Conservation (phyloP, 1,284 basidiomycete species). For the Pyrrhoderma lamaoense region DNA sequence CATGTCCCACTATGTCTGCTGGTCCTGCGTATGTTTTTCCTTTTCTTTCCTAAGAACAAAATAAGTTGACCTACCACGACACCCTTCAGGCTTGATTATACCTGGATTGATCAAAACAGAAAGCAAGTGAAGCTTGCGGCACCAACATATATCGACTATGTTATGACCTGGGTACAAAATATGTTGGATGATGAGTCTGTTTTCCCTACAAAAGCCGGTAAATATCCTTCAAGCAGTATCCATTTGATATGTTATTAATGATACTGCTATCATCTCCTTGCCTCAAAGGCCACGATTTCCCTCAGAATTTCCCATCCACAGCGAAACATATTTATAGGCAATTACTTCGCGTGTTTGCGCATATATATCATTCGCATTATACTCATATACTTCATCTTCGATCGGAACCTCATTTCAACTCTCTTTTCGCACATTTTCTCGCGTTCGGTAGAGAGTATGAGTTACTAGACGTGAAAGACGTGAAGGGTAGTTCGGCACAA, state of each 20-base stretch:
- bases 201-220: constrained; percentile 94
- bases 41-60: constrained; percentile 1
- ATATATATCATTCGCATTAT: constrained; percentile 97
- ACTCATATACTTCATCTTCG: constrained; percentile 88
- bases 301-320: constrained; percentile 82
- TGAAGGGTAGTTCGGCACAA: constrained; percentile 58
- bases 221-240: constrained; percentile 6
- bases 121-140: constrained; percentile 92
- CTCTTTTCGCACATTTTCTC: constrained; percentile 95
- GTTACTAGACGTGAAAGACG: constrained; percentile 83
- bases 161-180: constrained; percentile 98
- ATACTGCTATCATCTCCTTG: background rate
- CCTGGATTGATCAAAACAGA: constrained; percentile 95
- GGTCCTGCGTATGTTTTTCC: constrained; percentile 64
- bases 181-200: constrained; percentile 86
- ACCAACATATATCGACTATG: constrained; percentile 97
- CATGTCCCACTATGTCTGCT: constrained; percentile 92
- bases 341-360: constrained; percentile 93
- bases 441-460: constrained; percentile 93
- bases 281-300: constrained; percentile 78
- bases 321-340: constrained; percentile 97
- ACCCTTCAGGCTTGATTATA: constrained; percentile 85
- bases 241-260: background rate
- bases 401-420: constrained; percentile 95
- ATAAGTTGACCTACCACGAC: constrained; percentile 9